A percentile compares a stretch with the other conserved stretches of the same genome.
phyloP scores from a whole-genome alignment of 805 yeast genomes.

The Wickerhamomyces hampshirensis region DNA sequence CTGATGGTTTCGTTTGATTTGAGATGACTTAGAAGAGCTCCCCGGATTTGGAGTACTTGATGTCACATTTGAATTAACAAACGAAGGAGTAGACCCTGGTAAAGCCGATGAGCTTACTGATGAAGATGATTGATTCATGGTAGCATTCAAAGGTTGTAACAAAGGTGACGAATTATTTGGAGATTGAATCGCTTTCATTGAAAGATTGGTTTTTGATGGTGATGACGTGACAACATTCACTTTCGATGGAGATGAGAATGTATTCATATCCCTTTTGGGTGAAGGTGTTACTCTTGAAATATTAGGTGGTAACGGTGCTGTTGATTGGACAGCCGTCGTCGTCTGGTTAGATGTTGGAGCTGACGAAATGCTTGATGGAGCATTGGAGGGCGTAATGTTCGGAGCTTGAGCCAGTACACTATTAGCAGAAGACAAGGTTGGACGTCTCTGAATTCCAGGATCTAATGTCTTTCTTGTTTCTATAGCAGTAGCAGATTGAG shows the following conservation, averaged over 20 bases:
- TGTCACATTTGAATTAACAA: constrained; percentile 2
- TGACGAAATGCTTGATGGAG: constrained; percentile 3
- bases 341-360: constrained; percentile 6
- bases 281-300: constrained; percentile 39
- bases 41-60: constrained; percentile 1
- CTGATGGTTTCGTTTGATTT: constrained; percentile 37
- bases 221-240: constrained; percentile 25
- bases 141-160: constrained; percentile 31
- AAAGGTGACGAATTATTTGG: constrained; percentile 23
- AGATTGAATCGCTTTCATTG: constrained; percentile 31
- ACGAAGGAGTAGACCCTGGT: background rate
- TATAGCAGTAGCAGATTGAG: constrained; percentile 16
- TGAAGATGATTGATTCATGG: constrained; percentile 14
- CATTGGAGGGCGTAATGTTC: background rate
- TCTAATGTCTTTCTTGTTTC: constrained; percentile 21
- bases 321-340: background rate
- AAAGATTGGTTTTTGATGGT: constrained; percentile 34
- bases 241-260: constrained; percentile 27
- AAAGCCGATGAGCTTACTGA: background rate
- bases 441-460: constrained; percentile 19
- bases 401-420: background rate
- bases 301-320: constrained; percentile 12
- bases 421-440: constrained; percentile 10
- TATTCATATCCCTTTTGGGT: constrained; percentile 33
- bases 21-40: background rate